Percentiles rank a stretch among this genome's conserved stretches.
Conservation (phyloP, 73 alveolate genomes). For the Breviolum minutum region DNA sequence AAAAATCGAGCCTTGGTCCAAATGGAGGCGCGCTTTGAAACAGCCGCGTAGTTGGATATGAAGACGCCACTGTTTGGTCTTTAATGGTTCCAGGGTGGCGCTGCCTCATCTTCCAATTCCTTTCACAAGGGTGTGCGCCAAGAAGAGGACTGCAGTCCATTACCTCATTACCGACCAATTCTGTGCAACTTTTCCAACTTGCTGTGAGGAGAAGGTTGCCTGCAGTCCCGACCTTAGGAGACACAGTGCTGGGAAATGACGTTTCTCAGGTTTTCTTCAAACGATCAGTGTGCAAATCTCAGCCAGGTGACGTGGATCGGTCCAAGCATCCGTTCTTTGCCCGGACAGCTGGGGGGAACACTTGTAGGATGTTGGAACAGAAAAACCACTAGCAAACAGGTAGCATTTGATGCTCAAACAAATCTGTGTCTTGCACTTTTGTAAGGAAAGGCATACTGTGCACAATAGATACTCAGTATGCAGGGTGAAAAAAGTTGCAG, state of each 20-base stretch:
- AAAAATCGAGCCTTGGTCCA: background rate
- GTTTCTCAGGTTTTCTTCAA: background rate
- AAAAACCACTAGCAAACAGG: too few relatives aligned
- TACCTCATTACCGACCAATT: too few relatives aligned
- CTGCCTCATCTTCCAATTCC: constrained; percentile 54
- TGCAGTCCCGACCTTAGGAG: background rate
- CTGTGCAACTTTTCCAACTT: background rate
- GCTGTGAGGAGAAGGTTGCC: background rate
- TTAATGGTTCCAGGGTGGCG: background rate
- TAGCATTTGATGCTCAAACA: too few relatives aligned
- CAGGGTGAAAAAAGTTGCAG: background rate
- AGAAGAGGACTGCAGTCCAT: background rate
- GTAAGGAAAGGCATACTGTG: too few relatives aligned
- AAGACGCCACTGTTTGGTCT: background rate
- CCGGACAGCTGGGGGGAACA: constrained; percentile 12
- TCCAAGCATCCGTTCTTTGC: background rate
- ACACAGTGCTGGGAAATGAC: background rate
- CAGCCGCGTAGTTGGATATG: background rate
- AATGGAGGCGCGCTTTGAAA: background rate
- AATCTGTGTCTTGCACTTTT: too few relatives aligned
- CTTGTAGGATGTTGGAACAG: background rate
- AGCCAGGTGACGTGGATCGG: background rate
- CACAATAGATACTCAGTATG: too few relatives aligned
- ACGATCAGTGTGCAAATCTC: background rate
- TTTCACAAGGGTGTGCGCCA: background rate